A percentile compares a stretch with the other conserved stretches of the same genome.
phyloP scores from a whole-genome alignment of 164 flowering plant genomes.

The Annona squamosa region DNA sequence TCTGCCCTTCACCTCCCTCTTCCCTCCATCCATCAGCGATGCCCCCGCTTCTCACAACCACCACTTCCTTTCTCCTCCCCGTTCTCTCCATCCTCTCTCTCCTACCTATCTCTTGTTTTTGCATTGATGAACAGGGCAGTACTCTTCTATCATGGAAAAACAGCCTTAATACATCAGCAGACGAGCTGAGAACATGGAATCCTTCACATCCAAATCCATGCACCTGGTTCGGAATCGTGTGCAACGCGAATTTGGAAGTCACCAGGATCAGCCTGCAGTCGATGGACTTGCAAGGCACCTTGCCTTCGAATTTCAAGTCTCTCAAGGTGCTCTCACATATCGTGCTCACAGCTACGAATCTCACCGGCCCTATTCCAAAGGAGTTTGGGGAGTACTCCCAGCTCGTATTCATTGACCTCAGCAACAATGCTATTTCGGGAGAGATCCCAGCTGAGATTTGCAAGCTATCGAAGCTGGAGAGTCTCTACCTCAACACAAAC shows the following conservation, averaged over 20 bases:
- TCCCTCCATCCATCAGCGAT: conserved; percentile 28
- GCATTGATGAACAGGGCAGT: conserved; percentile 70
- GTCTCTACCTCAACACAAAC: conserved; percentile 55
- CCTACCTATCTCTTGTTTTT: conserved; percentile 29
- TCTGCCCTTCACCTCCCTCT: conserved; percentile 19
- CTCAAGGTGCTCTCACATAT: conserved; percentile 49
- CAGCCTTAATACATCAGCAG: conserved; percentile 44
- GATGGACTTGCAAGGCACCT: conserved; percentile 54
- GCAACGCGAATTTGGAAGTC: conserved; percentile 49
- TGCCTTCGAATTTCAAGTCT: conserved; percentile 67
- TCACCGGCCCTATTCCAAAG: conserved; percentile 67
- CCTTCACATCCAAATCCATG: conserved; percentile 50
- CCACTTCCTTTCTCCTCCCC: conserved; percentile 23
- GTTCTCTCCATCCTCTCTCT: conserved; percentile 14
- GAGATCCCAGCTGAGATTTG: conserved; percentile 68
- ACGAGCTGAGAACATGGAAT: conserved; percentile 53
- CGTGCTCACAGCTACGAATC: conserved; percentile 51
- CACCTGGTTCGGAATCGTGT: conserved; percentile 67
- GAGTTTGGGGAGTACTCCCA: conserved; percentile 55
- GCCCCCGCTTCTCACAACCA: conserved; percentile 37
- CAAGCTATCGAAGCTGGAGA: conserved; percentile 44
- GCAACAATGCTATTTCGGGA: conserved; percentile 63
- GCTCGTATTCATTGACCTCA: conserved; percentile 48
- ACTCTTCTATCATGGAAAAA: conserved; percentile 76
- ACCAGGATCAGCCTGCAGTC: conserved; percentile 43